These are phyloP conservation scores for Echium plantagineum DNA, from an alignment of 257 asterid species.

Conservation along the genomic window DNA sequence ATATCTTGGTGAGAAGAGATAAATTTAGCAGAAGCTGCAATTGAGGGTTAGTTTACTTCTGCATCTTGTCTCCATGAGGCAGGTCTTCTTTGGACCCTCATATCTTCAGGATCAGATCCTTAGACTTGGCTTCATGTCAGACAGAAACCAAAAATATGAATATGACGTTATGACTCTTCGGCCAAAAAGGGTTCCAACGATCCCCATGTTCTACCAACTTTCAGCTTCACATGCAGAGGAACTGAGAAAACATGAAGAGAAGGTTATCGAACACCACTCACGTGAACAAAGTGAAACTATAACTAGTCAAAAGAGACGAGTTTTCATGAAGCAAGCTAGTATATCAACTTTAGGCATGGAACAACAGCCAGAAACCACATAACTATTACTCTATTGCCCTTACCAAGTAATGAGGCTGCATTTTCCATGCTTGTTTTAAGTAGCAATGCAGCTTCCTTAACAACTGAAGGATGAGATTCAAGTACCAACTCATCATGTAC, in stretches of 20 bases:
- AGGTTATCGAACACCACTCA: conserved; percentile 5
- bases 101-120: no score
- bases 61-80: no score
- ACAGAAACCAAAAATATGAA: conserved; percentile 2
- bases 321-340: neutral
- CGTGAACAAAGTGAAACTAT: neutral
- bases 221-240: conserved; percentile 81
- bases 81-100: no score
- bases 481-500: conserved; percentile 89
- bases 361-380: neutral
- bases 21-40: no score
- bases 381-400: conserved; percentile 9
- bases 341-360: neutral
- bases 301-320: neutral
- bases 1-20: no score
- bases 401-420: conserved; percentile 80
- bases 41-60: no score
- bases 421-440: conserved; percentile 77
- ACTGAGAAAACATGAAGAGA: conserved; percentile 34
- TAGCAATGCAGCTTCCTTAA: conserved; percentile 72
- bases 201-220: conserved; percentile 92
- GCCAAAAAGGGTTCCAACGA: conserved; percentile 65
- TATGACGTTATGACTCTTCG: conserved; percentile 8
- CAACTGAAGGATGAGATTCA: conserved; percentile 68
- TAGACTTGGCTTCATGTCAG: neutral